phyloP scores from a whole-genome alignment of 306 rosid species.

The Corylus avellana region DNA sequence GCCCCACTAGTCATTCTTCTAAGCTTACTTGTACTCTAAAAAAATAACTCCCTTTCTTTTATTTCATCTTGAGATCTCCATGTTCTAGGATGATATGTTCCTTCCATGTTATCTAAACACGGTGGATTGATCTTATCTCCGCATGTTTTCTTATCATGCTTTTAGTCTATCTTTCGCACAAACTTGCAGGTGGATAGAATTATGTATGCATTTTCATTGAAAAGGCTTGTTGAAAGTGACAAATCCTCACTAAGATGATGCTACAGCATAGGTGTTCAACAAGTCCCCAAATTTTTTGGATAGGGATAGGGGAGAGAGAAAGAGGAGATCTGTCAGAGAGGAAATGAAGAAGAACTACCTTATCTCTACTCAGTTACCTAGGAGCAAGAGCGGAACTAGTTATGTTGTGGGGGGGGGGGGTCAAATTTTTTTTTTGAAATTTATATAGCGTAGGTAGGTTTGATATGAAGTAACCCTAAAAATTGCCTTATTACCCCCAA shows the following conservation, averaged over 20 bases:
- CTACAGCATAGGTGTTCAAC: background rate
- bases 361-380: background rate
- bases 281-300: background rate
- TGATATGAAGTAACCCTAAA: no score
- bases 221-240: background rate
- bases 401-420: no score
- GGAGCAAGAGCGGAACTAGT: no score
- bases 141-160: background rate
- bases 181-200: background rate
- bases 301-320: background rate
- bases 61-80: background rate
- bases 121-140: background rate
- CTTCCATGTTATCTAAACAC: background rate
- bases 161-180: background rate
- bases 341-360: background rate
- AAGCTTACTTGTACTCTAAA: background rate
- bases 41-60: background rate
- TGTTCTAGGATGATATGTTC: background rate
- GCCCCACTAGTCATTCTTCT: background rate
- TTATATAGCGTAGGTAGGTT: no score
- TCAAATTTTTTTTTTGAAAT: no score
- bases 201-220: background rate
- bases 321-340: background rate
- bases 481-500: no score
- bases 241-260: background rate